Base-by-base conservation (phyloP, 1,139 yeast genomes). In the Saccharomyces pastorianus region DNA sequence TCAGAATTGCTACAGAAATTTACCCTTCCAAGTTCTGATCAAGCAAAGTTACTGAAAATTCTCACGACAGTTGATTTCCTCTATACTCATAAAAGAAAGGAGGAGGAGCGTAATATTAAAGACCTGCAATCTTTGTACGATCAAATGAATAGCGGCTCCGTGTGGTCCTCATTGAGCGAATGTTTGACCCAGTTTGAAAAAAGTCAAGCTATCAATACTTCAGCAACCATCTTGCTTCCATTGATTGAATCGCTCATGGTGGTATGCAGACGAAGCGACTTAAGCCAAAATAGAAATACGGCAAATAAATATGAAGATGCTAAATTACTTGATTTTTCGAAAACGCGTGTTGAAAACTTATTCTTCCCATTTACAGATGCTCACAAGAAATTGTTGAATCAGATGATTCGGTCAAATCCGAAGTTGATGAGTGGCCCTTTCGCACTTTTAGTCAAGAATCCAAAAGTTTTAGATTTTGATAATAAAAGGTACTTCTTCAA, bases 391-490 rank as follows among this genome's bases (percentile, higher is more conserved):
- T 82, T 90, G 50, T 76, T 95, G 65, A 95, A 95, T 67, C 93
- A 86, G 66, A 88, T 95, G 95, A 93, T 95, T 20, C 78, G 97
- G 59, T 79, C 85, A 41, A 91, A 90, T 71, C 96, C 98, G 1
- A 88, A 90, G 63, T 77, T 95, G 61, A 89, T 93, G 96, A 87
- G 93, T 70, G 99, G 99, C 0, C 96, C 98, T 8, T 90, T 95
- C 69, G 83, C 96, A 0, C 84, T 90, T 78, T 76, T 95, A 65
- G 95, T 93, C 23, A 81, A 87, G 64, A 93, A 90, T 67, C 95
- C 97, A 6, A 83, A 84, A 66, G 95, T 93, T 1, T 74, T 95
- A 61, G 99, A 95, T 64, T 93, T 95, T 73, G 99, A 95, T 71
- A 93, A 91, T 72, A 95, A 95, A 72, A 82, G 89, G 65, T 84